Base-by-base conservation (phyloP, 306 rosid genomes). In the Sphenostylis stenocarpa region DNA sequence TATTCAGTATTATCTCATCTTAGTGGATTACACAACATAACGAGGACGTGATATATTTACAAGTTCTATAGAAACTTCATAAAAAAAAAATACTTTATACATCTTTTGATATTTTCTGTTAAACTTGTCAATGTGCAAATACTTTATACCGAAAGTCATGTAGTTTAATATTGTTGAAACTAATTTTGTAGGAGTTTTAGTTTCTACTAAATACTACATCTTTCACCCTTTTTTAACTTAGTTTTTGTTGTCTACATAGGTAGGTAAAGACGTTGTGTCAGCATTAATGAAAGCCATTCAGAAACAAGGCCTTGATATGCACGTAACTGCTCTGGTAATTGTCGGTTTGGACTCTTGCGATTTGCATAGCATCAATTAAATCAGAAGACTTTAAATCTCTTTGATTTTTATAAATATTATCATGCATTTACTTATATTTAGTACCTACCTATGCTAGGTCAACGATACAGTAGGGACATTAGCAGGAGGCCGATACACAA, bases 401-500 rank as follows among this genome's bases (percentile, higher is more conserved):
- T 29, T 36, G 11, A 11, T 3, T 13, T 49, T 72, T n/a, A n/a
- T n/a, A n/a, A n/a, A n/a, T n/a, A n/a, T n/a, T n/a, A n/a, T n/a
- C n/a, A n/a, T n/a, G n/a, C n/a, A n/a, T n/a, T n/a, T n/a, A 69
- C 87, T 84, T 38, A 79, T 43, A 64, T 75, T 55, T n/a, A 16
- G 19, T 61, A 61, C 67, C 39, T n/a, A n/a, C n/a, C n/a, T 76
- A 73, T 83, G 63, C 86, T 80, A 93, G 98, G 98, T 93, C 61
- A 93, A 93, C 82, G 98, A 93, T 80, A 93, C 98, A 12, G 88
- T 93, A 36, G 97, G 98, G 57, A 93, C 98, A 67, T 82, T 93
- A 83, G 98, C 98, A 11, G 97, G 98, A 68, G 98, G 98, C 44
- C 86, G 93, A 80, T 86, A 91, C 80, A 15, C 72, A 38, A 73